Evolutionary conservation across 495 filamentous ascomycete genomes (phyloP).

Genomic region (Podospora comata): DNA sequence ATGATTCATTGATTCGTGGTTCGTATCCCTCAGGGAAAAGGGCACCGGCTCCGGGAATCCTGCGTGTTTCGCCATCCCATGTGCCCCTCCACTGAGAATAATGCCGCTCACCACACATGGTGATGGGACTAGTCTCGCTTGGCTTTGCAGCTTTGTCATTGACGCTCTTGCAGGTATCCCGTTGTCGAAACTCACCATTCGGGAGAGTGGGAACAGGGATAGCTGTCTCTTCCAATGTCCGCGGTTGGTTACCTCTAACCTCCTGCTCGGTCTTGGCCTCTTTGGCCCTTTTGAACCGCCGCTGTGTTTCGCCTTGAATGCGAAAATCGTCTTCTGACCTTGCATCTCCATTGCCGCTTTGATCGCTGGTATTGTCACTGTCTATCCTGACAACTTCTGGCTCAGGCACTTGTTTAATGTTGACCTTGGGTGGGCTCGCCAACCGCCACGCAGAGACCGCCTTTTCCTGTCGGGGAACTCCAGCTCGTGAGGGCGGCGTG

Average conservation of each 20-base stretch:
- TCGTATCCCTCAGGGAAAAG: slow-evolving; percentile 26
- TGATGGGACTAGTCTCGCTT: slow-evolving; percentile 1
- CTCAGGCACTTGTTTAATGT: background rate
- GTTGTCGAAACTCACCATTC: background rate
- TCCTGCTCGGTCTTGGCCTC: background rate
- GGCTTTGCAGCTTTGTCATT: background rate
- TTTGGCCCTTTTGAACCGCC: too few species aligned
- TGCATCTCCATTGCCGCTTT: background rate
- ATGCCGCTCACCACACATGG: slow-evolving; percentile 7
- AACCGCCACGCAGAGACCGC: slow-evolving; percentile 3
- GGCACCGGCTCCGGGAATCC: slow-evolving; percentile 15
- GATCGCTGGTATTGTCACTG: background rate
- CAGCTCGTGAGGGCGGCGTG: too few species aligned
- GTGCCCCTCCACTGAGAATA: slow-evolving; percentile 23
- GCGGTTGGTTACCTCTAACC: background rate
- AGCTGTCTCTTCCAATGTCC: background rate
- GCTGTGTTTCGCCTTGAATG: background rate
- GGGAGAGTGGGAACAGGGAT: background rate
- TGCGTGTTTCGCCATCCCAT: slow-evolving; percentile 11
- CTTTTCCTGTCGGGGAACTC: background rate
- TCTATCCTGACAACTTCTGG: background rate
- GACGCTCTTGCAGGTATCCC: background rate
- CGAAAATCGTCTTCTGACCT: background rate
- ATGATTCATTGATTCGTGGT: background rate
- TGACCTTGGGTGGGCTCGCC: background rate